Evolutionary conservation across 768 basidiomycete genomes (phyloP), one percentile per base, ranked within the genome.

Genomic region (Collybiopsis luxurians): DNA sequence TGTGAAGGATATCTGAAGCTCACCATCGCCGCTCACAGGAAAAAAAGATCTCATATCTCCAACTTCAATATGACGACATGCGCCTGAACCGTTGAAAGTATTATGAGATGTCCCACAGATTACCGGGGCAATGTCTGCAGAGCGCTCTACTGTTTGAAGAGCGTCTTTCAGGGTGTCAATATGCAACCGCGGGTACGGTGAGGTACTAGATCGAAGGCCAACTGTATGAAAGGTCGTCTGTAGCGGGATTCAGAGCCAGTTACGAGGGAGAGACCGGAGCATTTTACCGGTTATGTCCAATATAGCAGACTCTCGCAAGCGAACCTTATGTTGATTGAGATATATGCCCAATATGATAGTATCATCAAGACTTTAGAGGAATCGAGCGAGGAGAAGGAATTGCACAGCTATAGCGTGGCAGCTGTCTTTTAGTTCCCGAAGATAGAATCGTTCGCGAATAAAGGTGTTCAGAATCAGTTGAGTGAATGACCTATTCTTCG

Each of bases 11-110:
- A 31, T 42, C n/a, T 3, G 11, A 30, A 17, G 78, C 89, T 67
- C 67, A 95, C 95, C 82, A 68, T 95, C 90, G 24, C 86, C 88
- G 63, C 89, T 90, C 43, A 96, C 79, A 21, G 92, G 91, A 63
- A 86, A 90, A 15, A 96, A 68, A 56, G 95, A 76, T 63, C 83
- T 78, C 71, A 97, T 75, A 62, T 90, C 92, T 56, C 85, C 86
- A 63, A 81, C 80, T 65, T 84, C 78, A 30, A 94, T 72, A 74
- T 95, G 92, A 69, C 93, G 96, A 63, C 92, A 87, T 36, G 89
- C 92, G 53, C 85, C 85, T n/a, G 84, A 80, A 4, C 76, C 68
- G 49, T 76, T 73, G 6, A 71, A 67, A 13, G 73, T 67, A 51
- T 72, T 77, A 52, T 79, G 75, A 2, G 78, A 73, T 19, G 80